Evolutionary conservation across 768 basidiomycete species (phyloP).

Genomic region (Amanita inopinata): DNA sequence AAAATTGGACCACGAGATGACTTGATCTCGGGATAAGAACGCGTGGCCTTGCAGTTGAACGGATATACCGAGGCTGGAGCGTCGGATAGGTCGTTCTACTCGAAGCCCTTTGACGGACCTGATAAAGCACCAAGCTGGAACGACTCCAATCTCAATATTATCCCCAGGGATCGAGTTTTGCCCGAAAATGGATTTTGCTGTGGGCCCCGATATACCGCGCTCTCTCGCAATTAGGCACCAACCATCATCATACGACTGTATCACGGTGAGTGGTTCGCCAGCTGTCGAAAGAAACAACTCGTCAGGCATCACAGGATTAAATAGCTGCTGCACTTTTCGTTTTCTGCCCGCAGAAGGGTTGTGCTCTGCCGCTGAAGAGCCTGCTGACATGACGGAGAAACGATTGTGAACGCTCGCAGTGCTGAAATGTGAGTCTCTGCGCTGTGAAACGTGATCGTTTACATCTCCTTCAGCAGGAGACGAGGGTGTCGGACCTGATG

Average conservation of each 20-base stretch:
- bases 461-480: not conserved
- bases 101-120: conserved; percentile 50
- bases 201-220: conserved; percentile 19
- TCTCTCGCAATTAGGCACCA: conserved; percentile 70
- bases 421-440: conserved; percentile 18
- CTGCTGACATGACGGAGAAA: conserved; percentile 30
- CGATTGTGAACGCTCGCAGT: conserved; percentile 22
- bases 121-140: conserved; percentile 72
- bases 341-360: conserved; percentile 23
- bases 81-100: conserved; percentile 57
- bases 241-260: conserved; percentile 67
- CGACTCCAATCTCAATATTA: conserved; percentile 57
- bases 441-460: not conserved
- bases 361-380: conserved; percentile 18
- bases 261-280: conserved; percentile 52
- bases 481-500: not conserved
- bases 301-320: conserved; percentile 64
- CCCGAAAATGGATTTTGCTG: conserved; percentile 32
- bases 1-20: conserved; percentile 71
- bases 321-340: conserved; percentile 55
- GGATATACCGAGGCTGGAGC: conserved; percentile 52
- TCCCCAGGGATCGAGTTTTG: conserved; percentile 19
- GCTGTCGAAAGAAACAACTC: conserved; percentile 46
- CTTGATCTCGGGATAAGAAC: conserved; percentile 32
- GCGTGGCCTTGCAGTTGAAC: conserved; percentile 38